Evolutionary conservation across 2,329 filamentous ascomycete species (phyloP).

Genomic region (Fusarium veterinarium): DNA sequence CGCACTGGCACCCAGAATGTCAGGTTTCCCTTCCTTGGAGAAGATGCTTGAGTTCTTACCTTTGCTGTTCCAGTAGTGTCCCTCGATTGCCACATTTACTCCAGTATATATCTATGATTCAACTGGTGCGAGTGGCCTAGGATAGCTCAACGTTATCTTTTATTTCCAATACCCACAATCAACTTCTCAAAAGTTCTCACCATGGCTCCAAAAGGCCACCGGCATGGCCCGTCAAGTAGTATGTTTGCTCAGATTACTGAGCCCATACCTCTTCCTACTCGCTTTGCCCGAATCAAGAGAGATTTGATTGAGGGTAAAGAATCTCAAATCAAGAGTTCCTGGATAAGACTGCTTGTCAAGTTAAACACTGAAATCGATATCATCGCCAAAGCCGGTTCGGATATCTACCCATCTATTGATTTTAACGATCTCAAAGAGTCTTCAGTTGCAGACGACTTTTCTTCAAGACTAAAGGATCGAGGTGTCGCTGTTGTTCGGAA

Average conservation of each 20-base stretch:
- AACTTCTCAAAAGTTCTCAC: neutral
- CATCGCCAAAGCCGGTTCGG: slow-evolving; percentile 45
- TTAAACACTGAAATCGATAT: slow-evolving; percentile 53
- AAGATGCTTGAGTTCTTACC: slow-evolving; percentile 2
- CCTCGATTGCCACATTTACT: neutral
- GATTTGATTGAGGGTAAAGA: slow-evolving; percentile 54
- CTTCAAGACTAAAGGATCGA: slow-evolving; percentile 43
- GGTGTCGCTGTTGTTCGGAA: slow-evolving; percentile 50
- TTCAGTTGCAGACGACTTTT: slow-evolving; percentile 42
- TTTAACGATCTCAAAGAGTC: slow-evolving; percentile 52
- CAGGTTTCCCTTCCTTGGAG: neutral
- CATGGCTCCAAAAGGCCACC: slow-evolving; percentile 34
- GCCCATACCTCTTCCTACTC: slow-evolving; percentile 51
- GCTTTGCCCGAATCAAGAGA: slow-evolving; percentile 56
- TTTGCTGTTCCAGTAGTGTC: neutral
- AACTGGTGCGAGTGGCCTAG: neutral
- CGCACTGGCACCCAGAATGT: slow-evolving; percentile 11
- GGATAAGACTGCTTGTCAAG: slow-evolving; percentile 53
- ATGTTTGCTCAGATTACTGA: slow-evolving; percentile 44
- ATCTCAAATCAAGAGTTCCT: slow-evolving; percentile 51
- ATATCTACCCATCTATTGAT: slow-evolving; percentile 57
- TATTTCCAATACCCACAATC: neutral
- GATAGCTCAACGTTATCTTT: neutral
- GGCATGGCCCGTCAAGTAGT: slow-evolving; percentile 41
- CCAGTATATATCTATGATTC: neutral